Evolutionary conservation across 371 early-diverging fungal genomes (phyloP), one percentile per base, ranked within the genome.

Genomic region (Syncephalis fuscata): DNA sequence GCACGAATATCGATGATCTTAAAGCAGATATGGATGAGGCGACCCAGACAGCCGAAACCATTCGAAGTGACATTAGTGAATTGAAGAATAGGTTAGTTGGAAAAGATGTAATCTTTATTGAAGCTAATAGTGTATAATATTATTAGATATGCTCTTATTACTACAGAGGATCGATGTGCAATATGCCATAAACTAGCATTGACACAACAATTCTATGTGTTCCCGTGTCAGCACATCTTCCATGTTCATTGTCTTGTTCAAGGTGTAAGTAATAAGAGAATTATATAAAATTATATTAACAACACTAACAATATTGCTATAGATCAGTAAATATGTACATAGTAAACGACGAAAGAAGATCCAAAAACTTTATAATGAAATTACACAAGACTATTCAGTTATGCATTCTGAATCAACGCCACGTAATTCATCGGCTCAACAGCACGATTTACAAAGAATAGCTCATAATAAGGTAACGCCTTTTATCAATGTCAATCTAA

Each of bases 181-280:
- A 43, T 78, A 2, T 96, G 96, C 57, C 53, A 70, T 8, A 64
- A 65, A 39, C 79, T 88, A 1, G 63, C 92, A 32, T 62, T 91
- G 59, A 77, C 80, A 3, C 71, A 88, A 14, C 86, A 82, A 58
- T 90, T 93, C 51, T 90, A 88, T 48, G 77, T 89, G 22, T 96
- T 94, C 55, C 94, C 94, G 0, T 95, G 96, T 55, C 83, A 87
- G 50, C 95, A 94, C 58, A 76, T 80, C 15, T 92, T 90, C 70
- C 93, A 93, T 59, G 71, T 82, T 14, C 87, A 90, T 55, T 92
- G 92, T 55, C 59, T 93, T 47, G 76, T 83, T 19, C 64, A 73
- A 41, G 61, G 65, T 52, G 78, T 86, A 68, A 50, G 52, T 41
- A 19, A 21, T 5, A 4, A 8, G 8, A 8, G 16, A 21, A 41